Percentiles rank a stretch among this genome's conserved stretches.
Conservation (phyloP, 2,329 filamentous ascomycete genomes). For the Aspergillus pseudoviridinutans region DNA sequence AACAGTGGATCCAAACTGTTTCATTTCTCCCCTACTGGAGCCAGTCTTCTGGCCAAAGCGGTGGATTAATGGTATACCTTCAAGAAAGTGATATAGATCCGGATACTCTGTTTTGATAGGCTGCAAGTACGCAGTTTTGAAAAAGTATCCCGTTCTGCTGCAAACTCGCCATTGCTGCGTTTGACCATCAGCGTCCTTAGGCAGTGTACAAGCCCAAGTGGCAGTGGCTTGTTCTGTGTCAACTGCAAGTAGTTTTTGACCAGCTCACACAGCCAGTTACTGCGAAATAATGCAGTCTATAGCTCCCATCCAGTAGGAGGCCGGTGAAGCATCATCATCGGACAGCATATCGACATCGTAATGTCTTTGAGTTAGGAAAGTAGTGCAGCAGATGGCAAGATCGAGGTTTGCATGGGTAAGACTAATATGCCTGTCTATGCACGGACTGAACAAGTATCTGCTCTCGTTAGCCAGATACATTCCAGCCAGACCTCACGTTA, state of each 20-base stretch:
- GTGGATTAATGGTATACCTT: neutral
- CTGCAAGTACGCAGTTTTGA: neutral
- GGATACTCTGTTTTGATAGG: neutral
- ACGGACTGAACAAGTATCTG: neutral
- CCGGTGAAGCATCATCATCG: neutral
- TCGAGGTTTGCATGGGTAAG: neutral
- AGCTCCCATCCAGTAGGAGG: neutral
- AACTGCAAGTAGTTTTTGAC: neutral
- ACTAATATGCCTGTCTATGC: neutral
- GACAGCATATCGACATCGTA: neutral
- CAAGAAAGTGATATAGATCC: neutral
- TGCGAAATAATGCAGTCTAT: constrained; percentile 3
- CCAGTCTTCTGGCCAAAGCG: neutral
- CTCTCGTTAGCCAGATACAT: too few species aligned
- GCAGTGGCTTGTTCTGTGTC: neutral
- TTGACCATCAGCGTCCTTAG: neutral
- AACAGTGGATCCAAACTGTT: neutral
- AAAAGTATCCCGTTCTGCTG: neutral
- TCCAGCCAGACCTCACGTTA: too few species aligned
- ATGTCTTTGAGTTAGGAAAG: neutral
- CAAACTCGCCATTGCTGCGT: neutral
- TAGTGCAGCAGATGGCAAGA: constrained; percentile 1
- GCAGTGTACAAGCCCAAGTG: neutral
- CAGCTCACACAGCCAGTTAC: neutral
- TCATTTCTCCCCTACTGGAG: neutral